Percentiles rank a stretch among this genome's conserved stretches.
Conservation (phyloP, 768 basidiomycete genomes). For the Suillus discolor region DNA sequence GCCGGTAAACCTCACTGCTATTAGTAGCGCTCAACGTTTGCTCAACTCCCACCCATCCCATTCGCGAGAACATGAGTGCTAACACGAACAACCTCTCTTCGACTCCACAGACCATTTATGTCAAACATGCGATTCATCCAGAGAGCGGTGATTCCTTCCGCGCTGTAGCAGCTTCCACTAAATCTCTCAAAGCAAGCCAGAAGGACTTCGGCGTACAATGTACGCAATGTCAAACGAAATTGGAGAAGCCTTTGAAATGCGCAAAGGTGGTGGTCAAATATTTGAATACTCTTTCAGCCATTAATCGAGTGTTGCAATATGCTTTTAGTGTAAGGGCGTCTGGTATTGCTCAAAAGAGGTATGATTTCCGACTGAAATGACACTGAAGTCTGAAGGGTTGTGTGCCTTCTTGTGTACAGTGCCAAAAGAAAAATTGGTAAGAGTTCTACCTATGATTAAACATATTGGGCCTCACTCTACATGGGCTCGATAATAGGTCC, state of each 20-base stretch:
- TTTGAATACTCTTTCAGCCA: background rate
- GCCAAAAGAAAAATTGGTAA: constrained; percentile 22
- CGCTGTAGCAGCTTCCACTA: background rate
- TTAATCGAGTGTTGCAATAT: background rate
- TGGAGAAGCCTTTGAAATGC: constrained; percentile 16
- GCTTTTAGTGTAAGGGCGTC: too few relatives aligned
- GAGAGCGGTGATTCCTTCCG: background rate
- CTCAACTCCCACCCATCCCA: too few relatives aligned
- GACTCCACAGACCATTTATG: background rate
- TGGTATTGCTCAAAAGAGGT: too few relatives aligned
- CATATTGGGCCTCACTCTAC: background rate
- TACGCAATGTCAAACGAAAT: constrained; percentile 16
- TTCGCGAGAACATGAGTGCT: background rate
- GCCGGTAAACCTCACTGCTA: too few relatives aligned
- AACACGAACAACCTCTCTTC: background rate
- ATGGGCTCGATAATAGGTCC: constrained; percentile 8
- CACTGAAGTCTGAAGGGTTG: background rate
- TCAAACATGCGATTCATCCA: background rate
- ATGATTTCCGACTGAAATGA: constrained; percentile 30
- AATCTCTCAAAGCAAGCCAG: background rate
- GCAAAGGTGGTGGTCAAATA: constrained; percentile 5
- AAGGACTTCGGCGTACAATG: constrained; percentile 9
- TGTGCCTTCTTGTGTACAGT: background rate
- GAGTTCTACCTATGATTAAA: background rate
- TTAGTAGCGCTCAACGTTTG: too few relatives aligned